A percentile compares a stretch with the other conserved stretches of the same genome.
Evolutionary conservation across 2,329 filamentous ascomycete species (phyloP).

Genomic region (Fusarium robinianum): DNA sequence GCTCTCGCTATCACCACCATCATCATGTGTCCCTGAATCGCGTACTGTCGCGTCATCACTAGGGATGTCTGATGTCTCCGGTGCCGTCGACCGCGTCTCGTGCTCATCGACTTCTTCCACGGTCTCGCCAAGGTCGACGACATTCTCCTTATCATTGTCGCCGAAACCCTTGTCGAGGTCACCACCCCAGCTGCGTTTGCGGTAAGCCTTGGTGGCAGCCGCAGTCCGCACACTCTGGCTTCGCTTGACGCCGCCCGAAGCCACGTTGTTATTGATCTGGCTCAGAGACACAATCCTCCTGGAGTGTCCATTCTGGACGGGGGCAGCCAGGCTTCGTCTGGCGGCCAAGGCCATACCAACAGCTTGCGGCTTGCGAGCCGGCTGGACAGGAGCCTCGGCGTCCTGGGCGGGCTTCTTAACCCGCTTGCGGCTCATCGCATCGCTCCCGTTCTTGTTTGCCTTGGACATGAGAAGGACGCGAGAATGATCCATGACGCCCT

Average conservation of each 20-base stretch:
- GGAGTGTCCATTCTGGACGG: conserved; percentile 60
- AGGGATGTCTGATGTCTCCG: conserved; percentile 26
- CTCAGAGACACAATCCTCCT: conserved; percentile 88
- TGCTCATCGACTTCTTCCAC: conserved; percentile 59
- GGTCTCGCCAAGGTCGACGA: conserved; percentile 61
- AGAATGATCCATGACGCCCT: conserved; percentile 95
- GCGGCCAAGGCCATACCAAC: conserved; percentile 60
- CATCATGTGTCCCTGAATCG: conserved; percentile 25
- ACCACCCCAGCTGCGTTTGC: conserved; percentile 73
- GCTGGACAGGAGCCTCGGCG: conserved; percentile 32
- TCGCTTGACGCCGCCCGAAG: conserved; percentile 68
- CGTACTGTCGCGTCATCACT: conserved; percentile 36
- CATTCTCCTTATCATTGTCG: conserved; percentile 65
- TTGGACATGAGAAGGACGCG: conserved; percentile 83
- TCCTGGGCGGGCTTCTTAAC: conserved; percentile 48
- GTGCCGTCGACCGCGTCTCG: conserved; percentile 28
- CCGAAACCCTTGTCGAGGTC: conserved; percentile 54
- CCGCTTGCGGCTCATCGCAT: conserved; percentile 64
- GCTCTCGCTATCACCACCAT: conserved; percentile 52
- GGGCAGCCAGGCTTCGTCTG: conserved; percentile 52
- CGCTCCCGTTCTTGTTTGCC: conserved; percentile 53
- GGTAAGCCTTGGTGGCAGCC: conserved; percentile 50
- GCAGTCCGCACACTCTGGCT: conserved; percentile 77
- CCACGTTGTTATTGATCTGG: conserved; percentile 80
- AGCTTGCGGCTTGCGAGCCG: conserved; percentile 41